A percentile compares a stretch with the other conserved stretches of the same genome.
Conservation (phyloP, 345 rosid genomes). For the Linum trigynum region DNA sequence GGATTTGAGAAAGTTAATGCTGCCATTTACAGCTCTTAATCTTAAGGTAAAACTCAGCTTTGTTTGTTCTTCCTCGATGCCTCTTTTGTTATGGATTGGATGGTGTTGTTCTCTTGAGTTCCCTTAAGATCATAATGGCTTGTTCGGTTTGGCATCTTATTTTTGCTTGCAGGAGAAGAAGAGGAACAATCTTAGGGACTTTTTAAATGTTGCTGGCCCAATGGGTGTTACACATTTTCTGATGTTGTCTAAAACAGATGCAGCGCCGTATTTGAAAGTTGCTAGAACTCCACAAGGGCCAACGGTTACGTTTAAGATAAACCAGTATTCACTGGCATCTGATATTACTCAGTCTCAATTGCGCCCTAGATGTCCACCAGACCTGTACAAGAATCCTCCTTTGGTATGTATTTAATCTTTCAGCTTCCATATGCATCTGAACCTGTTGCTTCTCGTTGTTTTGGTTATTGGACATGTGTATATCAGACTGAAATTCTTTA, state of each 20-base stretch:
- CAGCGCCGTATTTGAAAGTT: constrained; percentile 60
- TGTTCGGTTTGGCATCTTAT: not conserved
- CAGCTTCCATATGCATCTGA: not conserved
- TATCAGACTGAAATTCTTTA: too few species aligned
- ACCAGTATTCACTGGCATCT: constrained; percentile 60
- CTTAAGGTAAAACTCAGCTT: constrained; percentile 47
- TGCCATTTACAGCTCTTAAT: constrained; percentile 86
- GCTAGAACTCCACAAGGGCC: constrained; percentile 98
- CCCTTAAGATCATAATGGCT: not conserved
- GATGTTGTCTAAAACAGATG: constrained; percentile 61
- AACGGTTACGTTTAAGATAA: constrained; percentile 71
- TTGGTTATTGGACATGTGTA: too few species aligned
- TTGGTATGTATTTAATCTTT: constrained; percentile 38
- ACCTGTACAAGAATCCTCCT: constrained; percentile 81
- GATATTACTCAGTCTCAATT: constrained; percentile 79
- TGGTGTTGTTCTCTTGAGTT: too few species aligned
- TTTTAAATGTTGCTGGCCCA: constrained; percentile 86
- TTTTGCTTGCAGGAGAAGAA: constrained; percentile 66
- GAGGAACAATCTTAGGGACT: constrained; percentile 70
- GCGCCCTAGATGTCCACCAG: constrained; percentile 85
- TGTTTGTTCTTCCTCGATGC: not conserved
- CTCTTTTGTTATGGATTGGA: not conserved
- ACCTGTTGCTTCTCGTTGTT: not conserved
- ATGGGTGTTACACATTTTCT: constrained; percentile 97
- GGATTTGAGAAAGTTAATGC: constrained; percentile 92